phyloP scores from a whole-genome alignment of 352 stramenopile genomes.

The Peronospora destructor region DNA sequence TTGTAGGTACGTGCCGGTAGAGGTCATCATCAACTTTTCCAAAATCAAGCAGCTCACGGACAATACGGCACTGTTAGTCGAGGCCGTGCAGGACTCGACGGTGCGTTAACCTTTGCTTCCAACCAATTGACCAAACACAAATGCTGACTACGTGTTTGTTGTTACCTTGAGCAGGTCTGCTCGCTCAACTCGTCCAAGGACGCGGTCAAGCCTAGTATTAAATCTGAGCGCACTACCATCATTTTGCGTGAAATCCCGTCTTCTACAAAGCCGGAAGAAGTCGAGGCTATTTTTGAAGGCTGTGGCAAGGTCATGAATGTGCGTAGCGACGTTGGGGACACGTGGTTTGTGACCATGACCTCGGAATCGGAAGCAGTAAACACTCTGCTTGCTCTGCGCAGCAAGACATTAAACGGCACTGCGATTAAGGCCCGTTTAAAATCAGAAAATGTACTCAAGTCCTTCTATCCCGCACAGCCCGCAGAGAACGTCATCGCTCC shows the following conservation, averaged over 20 bases:
- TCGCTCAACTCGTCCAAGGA: conserved; percentile 70
- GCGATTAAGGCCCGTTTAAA: conserved; percentile 89
- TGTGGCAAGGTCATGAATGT: conserved; percentile 74
- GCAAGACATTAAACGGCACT: conserved; percentile 86
- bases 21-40: conserved; percentile 74
- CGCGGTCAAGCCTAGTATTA: conserved; percentile 90
- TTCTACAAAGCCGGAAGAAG: conserved; percentile 72
- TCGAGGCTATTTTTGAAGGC: conserved; percentile 82
- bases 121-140: background rate
- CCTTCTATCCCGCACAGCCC: conserved; percentile 80
- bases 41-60: conserved; percentile 85
- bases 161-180: conserved; percentile 36
- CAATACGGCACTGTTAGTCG: conserved; percentile 50
- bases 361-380: conserved; percentile 83
- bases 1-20: conserved; percentile 72
- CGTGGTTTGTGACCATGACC: conserved; percentile 89
- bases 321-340: conserved; percentile 89
- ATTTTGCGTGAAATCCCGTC: conserved; percentile 90
- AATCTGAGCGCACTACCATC: conserved; percentile 89
- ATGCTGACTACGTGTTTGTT: conserved; percentile 31
- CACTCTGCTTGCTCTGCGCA: conserved; percentile 80
- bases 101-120: conserved; percentile 19
- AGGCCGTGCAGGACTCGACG: conserved; percentile 65
- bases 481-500: conserved; percentile 44
- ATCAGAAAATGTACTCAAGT: conserved; percentile 89